Conservation (phyloP, 345 rosid species). For the Mallotus nudiflorus region DNA sequence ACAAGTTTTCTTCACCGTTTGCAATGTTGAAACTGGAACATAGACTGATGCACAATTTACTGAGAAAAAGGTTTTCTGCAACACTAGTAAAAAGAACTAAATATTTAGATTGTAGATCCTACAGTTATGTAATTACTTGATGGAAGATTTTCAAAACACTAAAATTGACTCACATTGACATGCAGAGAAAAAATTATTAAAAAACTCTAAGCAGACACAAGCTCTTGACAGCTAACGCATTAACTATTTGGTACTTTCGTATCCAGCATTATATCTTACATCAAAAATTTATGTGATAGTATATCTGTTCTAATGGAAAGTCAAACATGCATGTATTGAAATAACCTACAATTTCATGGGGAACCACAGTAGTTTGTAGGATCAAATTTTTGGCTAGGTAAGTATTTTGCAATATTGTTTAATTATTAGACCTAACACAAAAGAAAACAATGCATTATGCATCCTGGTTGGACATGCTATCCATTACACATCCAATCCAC, state of each 20-base stretch:
- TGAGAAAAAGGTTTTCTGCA: too few relatives aligned
- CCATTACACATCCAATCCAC: not conserved
- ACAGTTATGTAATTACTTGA: too few relatives aligned
- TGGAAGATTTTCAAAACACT: not conserved
- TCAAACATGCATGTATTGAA: too few relatives aligned
- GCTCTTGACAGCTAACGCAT: not conserved
- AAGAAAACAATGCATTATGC: not conserved
- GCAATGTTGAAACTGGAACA: too few relatives aligned
- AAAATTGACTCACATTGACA: not conserved
- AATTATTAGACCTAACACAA: not conserved
- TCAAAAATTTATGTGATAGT: not conserved
- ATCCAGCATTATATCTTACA: too few relatives aligned
- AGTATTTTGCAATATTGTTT: not conserved
- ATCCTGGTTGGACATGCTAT: not conserved
- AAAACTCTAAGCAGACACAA: not conserved
- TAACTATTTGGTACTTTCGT: not conserved
- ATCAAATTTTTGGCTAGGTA: not conserved
- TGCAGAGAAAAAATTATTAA: not conserved
- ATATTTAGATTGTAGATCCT: too few relatives aligned
- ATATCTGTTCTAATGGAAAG: not conserved
- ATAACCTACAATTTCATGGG: not conserved
- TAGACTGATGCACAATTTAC: too few relatives aligned
- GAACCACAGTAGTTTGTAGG: not conserved
- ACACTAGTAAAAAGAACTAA: too few relatives aligned
- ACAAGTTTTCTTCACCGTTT: too few relatives aligned